Base-by-base conservation (phyloP, 257 asterid species). In the Solanum ossicruentum region DNA sequence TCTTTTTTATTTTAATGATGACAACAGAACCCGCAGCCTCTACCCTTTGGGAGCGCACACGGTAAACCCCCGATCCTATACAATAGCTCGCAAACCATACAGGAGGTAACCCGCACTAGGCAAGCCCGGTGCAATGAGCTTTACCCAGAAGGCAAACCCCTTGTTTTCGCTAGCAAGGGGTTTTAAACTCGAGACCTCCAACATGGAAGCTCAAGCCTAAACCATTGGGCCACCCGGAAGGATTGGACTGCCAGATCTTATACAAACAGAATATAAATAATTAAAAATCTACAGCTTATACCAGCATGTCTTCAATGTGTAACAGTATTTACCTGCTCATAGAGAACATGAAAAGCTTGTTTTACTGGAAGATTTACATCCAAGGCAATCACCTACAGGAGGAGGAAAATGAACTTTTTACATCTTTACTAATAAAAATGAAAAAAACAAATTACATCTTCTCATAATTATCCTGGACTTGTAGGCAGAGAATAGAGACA, bases 291-390 rank as follows among this genome's bases (percentile, higher is more conserved):
- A n/a, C 49, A 51, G 43, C 17, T 21, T 23, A 61, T 60, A 60
- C 21, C 77, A 60, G 85, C 73, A 56, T 18, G 55, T 47, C 52
- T 21, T 21, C 45, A 84, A 88, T 67, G 41, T 47, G 61, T 39
- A 11, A 63, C 72, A 73, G 81, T 82, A 65, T 16, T 21, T 90
- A 94, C 98, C 96, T 94, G 98, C 84, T 94, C 98, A 84, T 92
- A 86, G 56, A 94, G 93, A 90, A 94, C 88, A 87, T 94, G 95
- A 84, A 93, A 93, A 21, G 97, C 96, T 86, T 93, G 97, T 86
- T 91, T 93, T 89, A 93, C 96, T 5, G 97, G 98, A 80, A 94
- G 86, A 77, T 89, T 89, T 51, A 94, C 86, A 90, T 94, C 98
- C 92, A 94, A 86, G 80, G 96, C 94, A 86, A 91, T 88, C 70